Evolutionary conservation across 2,329 filamentous ascomycete genomes (phyloP).

Genomic region (Celoporthe dispersa): DNA sequence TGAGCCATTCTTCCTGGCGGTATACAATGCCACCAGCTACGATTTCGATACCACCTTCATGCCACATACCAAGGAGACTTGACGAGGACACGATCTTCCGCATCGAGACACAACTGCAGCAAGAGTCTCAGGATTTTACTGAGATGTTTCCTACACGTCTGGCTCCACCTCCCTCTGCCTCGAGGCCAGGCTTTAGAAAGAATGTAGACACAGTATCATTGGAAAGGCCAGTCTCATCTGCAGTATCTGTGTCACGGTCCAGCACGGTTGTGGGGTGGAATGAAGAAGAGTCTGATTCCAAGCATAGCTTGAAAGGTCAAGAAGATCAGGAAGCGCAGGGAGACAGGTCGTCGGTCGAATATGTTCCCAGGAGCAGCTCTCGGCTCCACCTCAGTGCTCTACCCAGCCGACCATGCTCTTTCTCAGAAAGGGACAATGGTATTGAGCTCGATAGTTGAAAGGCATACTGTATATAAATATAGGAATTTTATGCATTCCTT

Average conservation of each 20-base stretch:
- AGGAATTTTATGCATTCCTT: too few relatives aligned
- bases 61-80: background rate
- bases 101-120: background rate
- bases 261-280: background rate
- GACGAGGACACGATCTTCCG: background rate
- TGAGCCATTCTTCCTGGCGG: conserved; percentile 5
- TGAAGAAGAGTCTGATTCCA: background rate
- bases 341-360: background rate
- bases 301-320: background rate
- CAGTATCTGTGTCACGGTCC: background rate
- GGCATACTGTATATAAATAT: background rate
- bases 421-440: background rate
- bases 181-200: background rate
- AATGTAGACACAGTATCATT: background rate
- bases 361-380: background rate
- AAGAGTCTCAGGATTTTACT: background rate
- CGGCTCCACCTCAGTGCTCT: conserved; percentile 8
- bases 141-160: background rate
- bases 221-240: background rate
- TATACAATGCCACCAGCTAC: background rate
- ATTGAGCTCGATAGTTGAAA: background rate
- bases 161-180: background rate
- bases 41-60: background rate
- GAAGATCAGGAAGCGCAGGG: background rate
- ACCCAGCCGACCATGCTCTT: background rate